Evolutionary conservation across 495 filamentous ascomycete genomes (phyloP), one percentile per base, ranked within the genome.

Genomic region (Venustampulla echinocandica): DNA sequence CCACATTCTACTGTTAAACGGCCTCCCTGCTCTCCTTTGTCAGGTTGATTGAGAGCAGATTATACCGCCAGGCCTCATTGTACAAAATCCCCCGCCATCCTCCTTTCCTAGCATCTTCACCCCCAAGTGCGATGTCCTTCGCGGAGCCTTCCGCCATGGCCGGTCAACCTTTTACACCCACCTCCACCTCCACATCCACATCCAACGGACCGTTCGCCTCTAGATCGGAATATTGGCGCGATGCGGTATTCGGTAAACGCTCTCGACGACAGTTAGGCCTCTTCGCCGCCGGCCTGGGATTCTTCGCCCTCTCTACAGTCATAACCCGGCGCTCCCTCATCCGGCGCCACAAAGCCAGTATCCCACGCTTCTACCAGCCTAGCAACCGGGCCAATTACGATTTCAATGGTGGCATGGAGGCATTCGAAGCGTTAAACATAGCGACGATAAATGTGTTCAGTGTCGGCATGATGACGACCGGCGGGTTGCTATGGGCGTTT

Each of bases 391-490:
- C 53, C 50, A 57, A 56, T 56, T 38, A 54, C 49, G 40, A 58
- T 35, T 54, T 62, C 51, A 67, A 58, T 39, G 53, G 49, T 13
- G 48, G 47, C 19, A 65, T 55, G 75, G 82, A 37, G 66, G 88
- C 88, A 0, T 59, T 87, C 34, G 80, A 90, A 61, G 89, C 89
- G 4, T 66, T 95, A 10, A 81, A 77, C 41, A 61, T 94, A n/a
- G 88, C 89, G 0, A 92, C 87, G 0, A 67, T 94, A 46, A 90
- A 92, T 54, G 81, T 87, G 3, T 19, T 81, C 19, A 81, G 77
- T 46, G 74, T 87, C 32, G 73, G 68, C 10, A 80, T 92, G 63
- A 79, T 86, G 75, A 57, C 64, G 11, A 67, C 67, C 6, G 89
- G 89, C 4, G 87, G 79, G 0, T 50, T 75, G 22, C 57, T 82